Evolutionary conservation across 2,329 filamentous ascomycete species (phyloP).

Genomic region (Rhynchosporium agropyri): DNA sequence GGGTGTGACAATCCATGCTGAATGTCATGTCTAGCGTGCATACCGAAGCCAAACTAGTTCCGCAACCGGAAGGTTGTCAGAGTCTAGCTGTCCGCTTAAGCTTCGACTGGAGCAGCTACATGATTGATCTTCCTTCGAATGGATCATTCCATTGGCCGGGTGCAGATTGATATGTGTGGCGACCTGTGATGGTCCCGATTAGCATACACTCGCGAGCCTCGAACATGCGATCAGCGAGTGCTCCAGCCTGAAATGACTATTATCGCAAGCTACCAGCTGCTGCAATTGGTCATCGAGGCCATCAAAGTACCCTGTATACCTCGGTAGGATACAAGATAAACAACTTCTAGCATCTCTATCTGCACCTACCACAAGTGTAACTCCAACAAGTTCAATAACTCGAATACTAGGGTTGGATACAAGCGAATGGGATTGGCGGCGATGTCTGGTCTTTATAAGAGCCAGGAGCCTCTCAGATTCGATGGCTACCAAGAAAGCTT

Average conservation of each 20-base stretch:
- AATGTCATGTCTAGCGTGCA: conserved; percentile 2
- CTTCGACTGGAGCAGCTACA: background rate
- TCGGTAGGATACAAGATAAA: background rate
- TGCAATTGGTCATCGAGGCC: background rate
- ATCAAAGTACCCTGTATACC: background rate
- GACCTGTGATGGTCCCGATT: no score
- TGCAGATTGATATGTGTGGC: background rate
- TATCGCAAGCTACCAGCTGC: conserved; percentile 1
- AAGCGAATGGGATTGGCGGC: background rate
- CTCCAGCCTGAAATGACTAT: background rate
- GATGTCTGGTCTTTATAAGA: background rate
- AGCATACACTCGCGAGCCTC: background rate
- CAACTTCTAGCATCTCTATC: background rate
- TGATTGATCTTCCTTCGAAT: conserved; percentile 3
- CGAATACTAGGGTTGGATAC: background rate
- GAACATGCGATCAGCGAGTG: background rate
- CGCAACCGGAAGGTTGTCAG: background rate
- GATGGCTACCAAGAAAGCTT: background rate
- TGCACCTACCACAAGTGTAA: background rate
- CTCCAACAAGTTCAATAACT: background rate
- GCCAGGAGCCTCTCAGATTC: background rate
- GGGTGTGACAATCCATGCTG: background rate
- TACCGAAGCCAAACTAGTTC: background rate
- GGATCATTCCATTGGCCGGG: conserved; percentile 12
- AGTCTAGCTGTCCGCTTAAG: background rate